phyloP scores from a whole-genome alignment of 148 eudicot species.

The Persicaria maculosa region DNA sequence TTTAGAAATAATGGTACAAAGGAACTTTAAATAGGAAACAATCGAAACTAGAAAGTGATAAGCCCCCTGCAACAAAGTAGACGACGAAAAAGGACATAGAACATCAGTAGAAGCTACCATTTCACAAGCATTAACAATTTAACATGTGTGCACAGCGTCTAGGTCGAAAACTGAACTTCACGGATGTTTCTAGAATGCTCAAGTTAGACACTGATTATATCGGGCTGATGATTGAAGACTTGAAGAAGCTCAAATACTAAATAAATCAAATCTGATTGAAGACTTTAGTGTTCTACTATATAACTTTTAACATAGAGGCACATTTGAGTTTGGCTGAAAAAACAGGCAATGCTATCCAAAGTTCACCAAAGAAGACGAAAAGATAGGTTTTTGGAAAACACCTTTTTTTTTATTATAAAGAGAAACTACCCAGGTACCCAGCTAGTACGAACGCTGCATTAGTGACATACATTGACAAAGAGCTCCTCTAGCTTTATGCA shows the following conservation, averaged over 20 bases:
- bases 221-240: not conserved
- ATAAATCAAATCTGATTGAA: not conserved
- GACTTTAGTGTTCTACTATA: not conserved
- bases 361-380: not conserved
- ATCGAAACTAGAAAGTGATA: not conserved
- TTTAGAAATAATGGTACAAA: not conserved
- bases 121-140: not conserved
- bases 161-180: not conserved
- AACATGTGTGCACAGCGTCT: not conserved
- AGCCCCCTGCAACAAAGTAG: not conserved
- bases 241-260: conserved; percentile 6
- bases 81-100: not conserved
- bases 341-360: not conserved
- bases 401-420: not conserved
- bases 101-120: not conserved
- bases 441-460: not conserved
- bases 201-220: not conserved
- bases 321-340: not conserved
- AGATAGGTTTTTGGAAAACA: not conserved
- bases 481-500: not conserved
- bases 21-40: not conserved
- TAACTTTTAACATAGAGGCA: not conserved
- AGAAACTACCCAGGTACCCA: not conserved
- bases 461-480: not conserved
- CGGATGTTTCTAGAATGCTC: not conserved